Percentiles rank a stretch among this genome's conserved stretches.
Conservation (phyloP, 2,329 filamentous ascomycete genomes). For the Sporothrix pseudoabietina region DNA sequence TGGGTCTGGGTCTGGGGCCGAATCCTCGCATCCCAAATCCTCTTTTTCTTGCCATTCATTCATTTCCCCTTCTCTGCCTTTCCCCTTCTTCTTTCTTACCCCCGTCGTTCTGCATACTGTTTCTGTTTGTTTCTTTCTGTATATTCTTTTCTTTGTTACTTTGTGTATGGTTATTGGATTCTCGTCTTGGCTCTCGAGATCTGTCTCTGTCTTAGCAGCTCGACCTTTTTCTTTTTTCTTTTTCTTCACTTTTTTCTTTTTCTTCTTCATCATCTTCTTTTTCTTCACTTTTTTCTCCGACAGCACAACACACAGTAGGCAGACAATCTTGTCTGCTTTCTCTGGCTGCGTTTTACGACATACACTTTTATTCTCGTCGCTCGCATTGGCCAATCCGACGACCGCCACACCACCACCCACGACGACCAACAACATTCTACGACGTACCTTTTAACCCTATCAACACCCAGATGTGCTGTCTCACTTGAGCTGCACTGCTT, state of each 20-base stretch:
- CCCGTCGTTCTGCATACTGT: neutral
- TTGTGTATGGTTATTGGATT: neutral
- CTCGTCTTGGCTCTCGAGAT: neutral
- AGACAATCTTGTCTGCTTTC: conserved; percentile 17
- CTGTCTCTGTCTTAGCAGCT: neutral
- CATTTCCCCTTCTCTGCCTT: conserved; percentile 8
- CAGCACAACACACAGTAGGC: neutral
- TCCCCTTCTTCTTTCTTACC: neutral
- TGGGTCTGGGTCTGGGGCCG: neutral
- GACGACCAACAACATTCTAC: neutral
- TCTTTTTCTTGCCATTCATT: conserved; percentile 2
- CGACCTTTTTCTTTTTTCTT: neutral
- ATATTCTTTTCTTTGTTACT: neutral
- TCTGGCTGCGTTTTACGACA: neutral
- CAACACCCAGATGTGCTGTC: neutral
- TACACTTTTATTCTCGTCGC: neutral
- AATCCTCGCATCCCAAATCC: neutral
- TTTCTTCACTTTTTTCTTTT: neutral
- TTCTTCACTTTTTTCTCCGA: neutral
- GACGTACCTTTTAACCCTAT: neutral
- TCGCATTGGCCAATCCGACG: conserved; percentile 14
- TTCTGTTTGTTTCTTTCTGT: neutral
- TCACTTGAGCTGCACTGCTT: neutral
- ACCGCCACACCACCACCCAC: neutral
- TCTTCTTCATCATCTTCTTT: neutral